phyloP scores from a whole-genome alignment of 2,329 filamentous ascomycete genomes.

The Aspergillus latus region DNA sequence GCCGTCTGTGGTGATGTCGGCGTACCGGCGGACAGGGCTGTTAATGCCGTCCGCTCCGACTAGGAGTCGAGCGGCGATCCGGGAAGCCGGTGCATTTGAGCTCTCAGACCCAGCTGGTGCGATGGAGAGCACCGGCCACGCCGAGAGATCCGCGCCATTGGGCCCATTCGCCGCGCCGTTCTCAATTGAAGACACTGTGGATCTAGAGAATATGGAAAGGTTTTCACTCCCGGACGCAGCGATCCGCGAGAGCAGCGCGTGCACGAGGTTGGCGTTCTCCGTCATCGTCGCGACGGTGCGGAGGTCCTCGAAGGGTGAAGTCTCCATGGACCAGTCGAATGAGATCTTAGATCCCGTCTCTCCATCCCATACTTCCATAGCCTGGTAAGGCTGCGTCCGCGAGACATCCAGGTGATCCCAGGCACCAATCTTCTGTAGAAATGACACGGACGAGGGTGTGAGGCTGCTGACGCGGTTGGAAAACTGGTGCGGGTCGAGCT shows the following conservation, averaged over 20 bases:
- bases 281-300: constrained; percentile 90
- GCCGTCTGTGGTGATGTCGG: constrained; percentile 77
- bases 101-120: constrained; percentile 48
- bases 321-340: constrained; percentile 70
- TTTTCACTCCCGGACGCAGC: constrained; percentile 60
- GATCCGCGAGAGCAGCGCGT: constrained; percentile 70
- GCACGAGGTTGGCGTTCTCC: constrained; percentile 87
- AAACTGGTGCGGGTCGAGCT: constrained; percentile 66
- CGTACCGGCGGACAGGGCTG: constrained; percentile 86
- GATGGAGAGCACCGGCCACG: constrained; percentile 83
- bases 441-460: constrained; percentile 82
- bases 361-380: constrained; percentile 99
- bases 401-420: constrained; percentile 73
- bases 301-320: constrained; percentile 46
- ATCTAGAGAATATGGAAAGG: constrained; percentile 71
- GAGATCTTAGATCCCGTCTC: constrained; percentile 82
- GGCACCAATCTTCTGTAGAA: constrained; percentile 78
- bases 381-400: constrained; percentile 82
- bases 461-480: constrained; percentile 96
- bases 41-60: constrained; percentile 94
- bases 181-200: constrained; percentile 75
- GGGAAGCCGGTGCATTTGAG: constrained; percentile 39
- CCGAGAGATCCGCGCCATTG: constrained; percentile 71
- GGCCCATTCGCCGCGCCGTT: constrained; percentile 70
- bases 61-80: constrained; percentile 76